Base-by-base conservation (phyloP, 148 eudicot species). In the Camellia sinensis region DNA sequence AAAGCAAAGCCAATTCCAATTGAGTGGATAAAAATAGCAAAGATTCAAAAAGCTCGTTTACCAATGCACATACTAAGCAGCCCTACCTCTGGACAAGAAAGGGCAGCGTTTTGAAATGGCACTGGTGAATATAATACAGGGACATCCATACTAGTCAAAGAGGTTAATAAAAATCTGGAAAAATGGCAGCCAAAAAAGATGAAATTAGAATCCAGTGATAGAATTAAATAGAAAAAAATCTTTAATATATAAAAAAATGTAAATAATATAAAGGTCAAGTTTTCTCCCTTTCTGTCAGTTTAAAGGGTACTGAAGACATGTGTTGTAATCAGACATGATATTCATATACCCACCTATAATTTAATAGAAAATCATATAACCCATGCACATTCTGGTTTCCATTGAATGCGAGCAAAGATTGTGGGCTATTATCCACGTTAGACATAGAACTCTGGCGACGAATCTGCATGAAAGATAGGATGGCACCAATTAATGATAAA, bases 321-420 rank as follows among this genome's bases (percentile, higher is more conserved):
- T 29, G 18, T 11, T 70, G 50, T 19, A 29, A 52, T 37, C 14
- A 62, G 59, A 82, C 8, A 52, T 8, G 15, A 14, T 62, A 29
- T 59, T 11, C 17, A 6, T 0, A 22, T 70, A 41, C 82, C 46
- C 72, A 86, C 98, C 92, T 89, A 82, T 89, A 90, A 81, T 91
- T 93, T 59, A 96, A 83, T 77, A 96, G 83, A 85, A 93, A 88
- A 76, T 96, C 99, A 82, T 87, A 96, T 60, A 96, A 87, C 15
- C 92, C 95, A 77, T 96, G 95, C 70, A 92, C 97, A 86, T 85
- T 91, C 75, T 87, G 84, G 78, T 92, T 93, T 76, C 95, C 97
- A 66, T 54, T 76, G 78, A 96, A 82, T 78, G 89, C 90, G 66
- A 96, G 87, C 82, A 90, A 83, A 60, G 99, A 96, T 68, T 88